Evolutionary conservation across 805 yeast species (phyloP).

Genomic region (Osmozyma mogii): DNA sequence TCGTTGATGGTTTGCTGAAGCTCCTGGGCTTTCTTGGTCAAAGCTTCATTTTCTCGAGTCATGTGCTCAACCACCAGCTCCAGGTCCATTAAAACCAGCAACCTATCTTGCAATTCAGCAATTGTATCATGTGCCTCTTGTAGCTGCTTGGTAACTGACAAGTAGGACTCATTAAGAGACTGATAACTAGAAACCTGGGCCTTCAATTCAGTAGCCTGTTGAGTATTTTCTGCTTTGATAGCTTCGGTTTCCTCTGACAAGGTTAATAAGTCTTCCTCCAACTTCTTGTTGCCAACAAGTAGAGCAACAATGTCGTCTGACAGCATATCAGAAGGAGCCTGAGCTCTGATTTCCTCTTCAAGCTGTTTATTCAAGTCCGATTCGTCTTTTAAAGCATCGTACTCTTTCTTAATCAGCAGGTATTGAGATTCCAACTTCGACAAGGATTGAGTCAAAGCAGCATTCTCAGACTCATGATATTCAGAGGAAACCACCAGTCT

Average conservation of each 20-base stretch:
- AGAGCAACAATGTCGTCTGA: slow-evolving; percentile 13
- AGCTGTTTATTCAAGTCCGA: slow-evolving; percentile 28
- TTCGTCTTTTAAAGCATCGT: slow-evolving; percentile 27
- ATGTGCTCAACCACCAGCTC: slow-evolving; percentile 27
- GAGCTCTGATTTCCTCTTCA: slow-evolving; percentile 22
- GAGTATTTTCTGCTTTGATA: slow-evolving; percentile 23
- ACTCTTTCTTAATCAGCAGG: no score
- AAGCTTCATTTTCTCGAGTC: slow-evolving; percentile 27
- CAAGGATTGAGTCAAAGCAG: slow-evolving; percentile 18
- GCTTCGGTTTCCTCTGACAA: slow-evolving; percentile 20
- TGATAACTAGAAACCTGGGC: slow-evolving; percentile 2
- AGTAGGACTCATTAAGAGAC: neutral
- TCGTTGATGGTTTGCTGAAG: slow-evolving; percentile 36
- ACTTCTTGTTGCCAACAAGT: slow-evolving; percentile 25
- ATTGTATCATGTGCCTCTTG: slow-evolving; percentile 2
- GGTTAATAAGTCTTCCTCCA: slow-evolving; percentile 26
- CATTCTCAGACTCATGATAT: slow-evolving; percentile 27
- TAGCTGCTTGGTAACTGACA: slow-evolving; percentile 1
- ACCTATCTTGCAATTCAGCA: slow-evolving; percentile 17
- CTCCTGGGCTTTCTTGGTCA: slow-evolving; percentile 22
- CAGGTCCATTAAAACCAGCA: slow-evolving; percentile 29
- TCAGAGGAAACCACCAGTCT: slow-evolving; percentile 37
- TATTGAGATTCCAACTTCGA: slow-evolving; percentile 16
- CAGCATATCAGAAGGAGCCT: slow-evolving; percentile 6
- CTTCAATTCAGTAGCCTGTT: no score